Conservation (phyloP, 2,329 filamentous ascomycete species). For the Graphilbum sp. region DNA sequence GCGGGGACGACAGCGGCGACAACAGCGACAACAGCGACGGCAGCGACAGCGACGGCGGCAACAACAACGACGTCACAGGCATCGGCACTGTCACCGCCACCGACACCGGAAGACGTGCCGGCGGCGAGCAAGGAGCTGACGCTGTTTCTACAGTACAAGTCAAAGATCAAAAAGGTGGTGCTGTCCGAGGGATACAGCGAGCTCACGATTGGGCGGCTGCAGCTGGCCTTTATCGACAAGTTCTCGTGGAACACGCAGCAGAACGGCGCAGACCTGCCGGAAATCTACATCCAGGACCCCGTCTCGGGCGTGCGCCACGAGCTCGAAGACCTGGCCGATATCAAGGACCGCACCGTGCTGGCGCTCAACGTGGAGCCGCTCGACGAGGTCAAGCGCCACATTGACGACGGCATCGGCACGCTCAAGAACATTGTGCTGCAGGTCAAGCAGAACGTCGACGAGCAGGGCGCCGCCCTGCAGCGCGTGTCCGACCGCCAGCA, state of each 20-base stretch:
- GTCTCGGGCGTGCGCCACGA: conserved; percentile 94
- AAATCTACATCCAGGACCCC: conserved; percentile 95
- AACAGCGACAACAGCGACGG: not conserved
- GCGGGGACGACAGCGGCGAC: not conserved
- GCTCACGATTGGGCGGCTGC: conserved; percentile 71
- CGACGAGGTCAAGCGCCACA: conserved; percentile 91
- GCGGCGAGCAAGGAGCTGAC: conserved; percentile 66
- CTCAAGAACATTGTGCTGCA: conserved; percentile 73
- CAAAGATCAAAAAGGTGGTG: conserved; percentile 91
- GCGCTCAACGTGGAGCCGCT: conserved; percentile 85
- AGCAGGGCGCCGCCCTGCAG: conserved; percentile 68
- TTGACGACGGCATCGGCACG: conserved; percentile 77
- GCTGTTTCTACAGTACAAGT: conserved; percentile 89
- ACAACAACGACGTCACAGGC: not conserved
- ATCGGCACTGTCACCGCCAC: not conserved
- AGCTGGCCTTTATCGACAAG: conserved; percentile 96
- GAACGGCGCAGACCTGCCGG: conserved; percentile 80
- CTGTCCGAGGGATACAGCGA: conserved; percentile 71
- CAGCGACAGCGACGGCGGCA: conserved; percentile 1
- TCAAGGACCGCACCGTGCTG: conserved; percentile 90
- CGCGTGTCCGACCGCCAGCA: conserved; percentile 81
- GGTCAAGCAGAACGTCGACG: conserved; percentile 67
- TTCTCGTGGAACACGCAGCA: conserved; percentile 98
- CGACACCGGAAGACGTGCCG: not conserved
- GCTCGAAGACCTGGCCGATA: conserved; percentile 78